Evolutionary conservation across 345 rosid species (phyloP).

Genomic region (Ceriops zippeliana): DNA sequence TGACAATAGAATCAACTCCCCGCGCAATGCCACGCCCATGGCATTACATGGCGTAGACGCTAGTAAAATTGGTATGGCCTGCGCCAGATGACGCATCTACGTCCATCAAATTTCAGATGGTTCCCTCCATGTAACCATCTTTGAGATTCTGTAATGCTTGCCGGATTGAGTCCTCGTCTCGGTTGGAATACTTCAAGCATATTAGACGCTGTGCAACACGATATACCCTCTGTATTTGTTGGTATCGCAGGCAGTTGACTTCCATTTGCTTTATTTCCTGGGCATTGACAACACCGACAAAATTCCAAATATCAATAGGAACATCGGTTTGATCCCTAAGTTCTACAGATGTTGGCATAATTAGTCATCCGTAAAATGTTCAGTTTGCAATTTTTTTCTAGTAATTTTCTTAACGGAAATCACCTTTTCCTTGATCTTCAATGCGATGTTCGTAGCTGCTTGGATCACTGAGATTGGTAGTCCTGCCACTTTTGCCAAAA

Average conservation of each 20-base stretch:
- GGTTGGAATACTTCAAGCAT: conserved; percentile 70
- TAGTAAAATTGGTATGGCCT: no score
- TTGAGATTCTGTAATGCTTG: conserved; percentile 65
- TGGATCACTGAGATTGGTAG: conserved; percentile 76
- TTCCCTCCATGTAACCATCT: conserved; percentile 44
- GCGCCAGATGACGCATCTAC: no score
- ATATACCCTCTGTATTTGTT: conserved; percentile 44
- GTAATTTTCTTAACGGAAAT: neutral
- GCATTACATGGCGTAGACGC: no score
- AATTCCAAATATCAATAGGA: neutral
- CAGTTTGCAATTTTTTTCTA: no score
- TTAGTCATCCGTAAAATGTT: neutral
- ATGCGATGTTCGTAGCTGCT: conserved; percentile 69
- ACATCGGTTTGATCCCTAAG: neutral
- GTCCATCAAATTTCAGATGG: conserved; percentile 18
- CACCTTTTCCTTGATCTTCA: conserved; percentile 64
- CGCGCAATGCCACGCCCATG: no score
- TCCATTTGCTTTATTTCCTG: conserved; percentile 73
- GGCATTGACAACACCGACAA: neutral
- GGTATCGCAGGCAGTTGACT: conserved; percentile 48
- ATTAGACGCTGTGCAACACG: conserved; percentile 57
- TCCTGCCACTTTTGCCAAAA: conserved; percentile 82
- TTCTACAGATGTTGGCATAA: neutral
- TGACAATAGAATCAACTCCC: no score
- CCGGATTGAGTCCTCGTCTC: conserved; percentile 59